Evolutionary conservation across 495 filamentous ascomycete genomes (phyloP).

Genomic region (Penicillium coffeae): DNA sequence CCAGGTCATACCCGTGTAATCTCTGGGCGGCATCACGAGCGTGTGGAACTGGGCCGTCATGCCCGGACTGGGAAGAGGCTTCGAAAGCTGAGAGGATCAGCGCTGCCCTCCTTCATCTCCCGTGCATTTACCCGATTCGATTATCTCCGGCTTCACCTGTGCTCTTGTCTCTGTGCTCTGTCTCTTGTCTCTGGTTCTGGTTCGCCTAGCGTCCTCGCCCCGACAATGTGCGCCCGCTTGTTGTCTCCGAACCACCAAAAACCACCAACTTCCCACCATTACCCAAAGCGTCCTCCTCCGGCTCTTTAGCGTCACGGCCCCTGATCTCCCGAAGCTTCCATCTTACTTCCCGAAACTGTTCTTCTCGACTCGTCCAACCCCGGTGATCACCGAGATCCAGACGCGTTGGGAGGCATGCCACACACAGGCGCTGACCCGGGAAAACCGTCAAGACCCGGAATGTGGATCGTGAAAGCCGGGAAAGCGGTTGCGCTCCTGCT

Average conservation of each 20-base stretch:
- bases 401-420: background rate
- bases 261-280: background rate
- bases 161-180: too few species aligned
- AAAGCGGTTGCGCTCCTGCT: too few species aligned
- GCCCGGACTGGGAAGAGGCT: background rate
- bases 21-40: slow-evolving; percentile 16
- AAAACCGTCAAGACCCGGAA: too few species aligned
- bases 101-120: background rate
- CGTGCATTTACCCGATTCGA: slow-evolving; percentile 29
- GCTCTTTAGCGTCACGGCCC: background rate
- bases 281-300: background rate
- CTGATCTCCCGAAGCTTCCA: slow-evolving; percentile 7
- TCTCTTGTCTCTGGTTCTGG: background rate
- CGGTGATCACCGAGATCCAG: slow-evolving; percentile 14
- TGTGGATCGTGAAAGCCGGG: too few species aligned
- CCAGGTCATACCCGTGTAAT: slow-evolving; percentile 13
- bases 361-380: background rate
- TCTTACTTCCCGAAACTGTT: slow-evolving; percentile 11
- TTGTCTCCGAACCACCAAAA: background rate
- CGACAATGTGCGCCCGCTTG: background rate
- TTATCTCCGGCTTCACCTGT: background rate
- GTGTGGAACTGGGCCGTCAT: slow-evolving; percentile 20
- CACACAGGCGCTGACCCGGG: too few species aligned
- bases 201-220: background rate
- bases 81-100: background rate